Conservation (phyloP, 2,329 filamentous ascomycete genomes). For the Cladosporium sp. region DNA sequence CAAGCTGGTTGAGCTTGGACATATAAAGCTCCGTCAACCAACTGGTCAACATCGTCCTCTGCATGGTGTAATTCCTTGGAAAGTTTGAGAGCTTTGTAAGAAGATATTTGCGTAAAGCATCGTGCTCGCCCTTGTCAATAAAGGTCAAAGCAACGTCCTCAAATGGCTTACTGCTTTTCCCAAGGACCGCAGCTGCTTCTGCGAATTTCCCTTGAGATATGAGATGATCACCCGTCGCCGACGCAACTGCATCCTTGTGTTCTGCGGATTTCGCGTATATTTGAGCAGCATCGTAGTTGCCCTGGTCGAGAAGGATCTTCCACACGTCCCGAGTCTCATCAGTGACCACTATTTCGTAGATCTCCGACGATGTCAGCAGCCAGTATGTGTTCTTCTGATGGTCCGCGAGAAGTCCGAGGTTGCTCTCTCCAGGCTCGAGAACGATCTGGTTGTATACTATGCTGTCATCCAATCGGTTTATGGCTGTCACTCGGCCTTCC, state of each 20-base stretch:
- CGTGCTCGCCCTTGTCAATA: slow-evolving; percentile 82
- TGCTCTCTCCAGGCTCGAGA: slow-evolving; percentile 69
- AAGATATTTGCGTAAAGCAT: slow-evolving; percentile 85
- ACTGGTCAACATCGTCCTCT: slow-evolving; percentile 87
- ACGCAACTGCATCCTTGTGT: slow-evolving; percentile 87
- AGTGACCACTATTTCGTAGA: slow-evolving; percentile 85
- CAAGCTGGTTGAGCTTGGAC: slow-evolving; percentile 89
- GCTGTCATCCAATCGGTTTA: slow-evolving; percentile 79
- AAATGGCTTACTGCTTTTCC: slow-evolving; percentile 92
- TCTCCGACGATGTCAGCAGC: slow-evolving; percentile 85
- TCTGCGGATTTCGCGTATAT: slow-evolving; percentile 72
- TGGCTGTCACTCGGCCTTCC: slow-evolving; percentile 73
- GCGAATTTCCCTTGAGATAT: slow-evolving; percentile 72
- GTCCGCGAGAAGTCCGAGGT: slow-evolving; percentile 81
- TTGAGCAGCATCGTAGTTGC: slow-evolving; percentile 83
- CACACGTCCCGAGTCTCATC: slow-evolving; percentile 91
- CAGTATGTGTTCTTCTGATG: slow-evolving; percentile 95
- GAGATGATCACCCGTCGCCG: slow-evolving; percentile 83
- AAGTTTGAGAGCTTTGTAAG: slow-evolving; percentile 73
- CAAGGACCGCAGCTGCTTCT: slow-evolving; percentile 85
- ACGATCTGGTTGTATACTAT: slow-evolving; percentile 85
- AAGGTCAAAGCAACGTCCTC: slow-evolving; percentile 90
- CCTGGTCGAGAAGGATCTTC: slow-evolving; percentile 82
- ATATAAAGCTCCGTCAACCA: slow-evolving; percentile 97
- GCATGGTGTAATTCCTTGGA: slow-evolving; percentile 82